Conservation (phyloP, 2,329 filamentous ascomycete species). For the Westerdykella ornata region DNA sequence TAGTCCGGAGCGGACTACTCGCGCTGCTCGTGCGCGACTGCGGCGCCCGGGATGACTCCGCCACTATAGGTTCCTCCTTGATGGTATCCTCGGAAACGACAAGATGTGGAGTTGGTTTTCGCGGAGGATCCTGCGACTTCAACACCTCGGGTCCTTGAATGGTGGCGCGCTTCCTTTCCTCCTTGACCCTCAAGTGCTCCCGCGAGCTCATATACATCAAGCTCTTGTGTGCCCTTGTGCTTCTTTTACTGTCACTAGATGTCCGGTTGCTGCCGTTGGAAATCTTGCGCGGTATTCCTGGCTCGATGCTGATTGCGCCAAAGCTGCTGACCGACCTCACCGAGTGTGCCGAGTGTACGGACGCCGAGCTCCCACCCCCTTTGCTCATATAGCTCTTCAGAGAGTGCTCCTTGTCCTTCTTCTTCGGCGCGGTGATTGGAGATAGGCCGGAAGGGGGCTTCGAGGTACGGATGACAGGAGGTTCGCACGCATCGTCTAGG, state of each 20-base stretch:
- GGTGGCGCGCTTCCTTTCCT: conserved; percentile 55
- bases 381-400: conserved; percentile 55
- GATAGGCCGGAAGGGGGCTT: conserved; percentile 74
- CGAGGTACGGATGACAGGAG: conserved; percentile 73
- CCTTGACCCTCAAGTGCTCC: conserved; percentile 58
- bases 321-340: conserved; percentile 33
- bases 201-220: conserved; percentile 69
- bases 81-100: conserved; percentile 33
- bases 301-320: conserved; percentile 39
- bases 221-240: conserved; percentile 44
- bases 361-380: conserved; percentile 29
- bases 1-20: conserved; percentile 27
- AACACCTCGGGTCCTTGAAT: conserved; percentile 39
- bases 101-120: conserved; percentile 20
- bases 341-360: conserved; percentile 33
- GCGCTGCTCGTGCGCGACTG: conserved; percentile 28
- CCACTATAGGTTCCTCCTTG: conserved; percentile 30
- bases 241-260: conserved; percentile 33
- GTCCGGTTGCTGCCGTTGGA: conserved; percentile 28
- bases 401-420: conserved; percentile 38
- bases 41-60: conserved; percentile 23
- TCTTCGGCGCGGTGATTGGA: conserved; percentile 56
- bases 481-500: conserved; percentile 52
- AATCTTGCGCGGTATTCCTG: conserved; percentile 19
- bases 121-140: conserved; percentile 19